Conservation (phyloP, 345 rosid species). For the Rhodomyrtus tomentosa region DNA sequence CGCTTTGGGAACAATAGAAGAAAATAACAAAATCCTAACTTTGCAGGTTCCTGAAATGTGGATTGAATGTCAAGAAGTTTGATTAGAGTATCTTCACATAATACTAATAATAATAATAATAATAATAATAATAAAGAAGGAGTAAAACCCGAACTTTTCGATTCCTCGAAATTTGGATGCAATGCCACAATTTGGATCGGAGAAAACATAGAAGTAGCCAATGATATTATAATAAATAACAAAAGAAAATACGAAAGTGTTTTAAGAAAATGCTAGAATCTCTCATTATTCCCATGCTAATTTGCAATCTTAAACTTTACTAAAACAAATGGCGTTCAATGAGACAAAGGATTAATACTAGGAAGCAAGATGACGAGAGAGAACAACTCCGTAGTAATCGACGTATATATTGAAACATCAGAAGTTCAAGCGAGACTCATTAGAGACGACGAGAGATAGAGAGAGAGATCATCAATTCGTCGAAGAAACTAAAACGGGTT, state of each 20-base stretch:
- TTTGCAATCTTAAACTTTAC: neutral
- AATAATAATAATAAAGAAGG: neutral
- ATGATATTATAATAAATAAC: neutral
- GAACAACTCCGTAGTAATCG: neutral
- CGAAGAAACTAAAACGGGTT: neutral
- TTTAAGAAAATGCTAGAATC: neutral
- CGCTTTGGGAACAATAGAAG: neutral
- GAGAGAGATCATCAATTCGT: neutral
- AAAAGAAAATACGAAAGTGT: neutral
- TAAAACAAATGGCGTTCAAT: neutral
- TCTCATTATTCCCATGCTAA: neutral
- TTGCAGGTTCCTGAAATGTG: neutral
- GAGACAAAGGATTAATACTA: neutral
- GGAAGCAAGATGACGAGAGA: neutral
- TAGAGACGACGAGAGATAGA: neutral
- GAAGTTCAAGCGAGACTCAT: neutral
- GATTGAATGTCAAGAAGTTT: neutral
- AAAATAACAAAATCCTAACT: neutral
- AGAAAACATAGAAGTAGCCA: neutral
- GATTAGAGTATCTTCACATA: neutral
- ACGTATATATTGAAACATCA: neutral
- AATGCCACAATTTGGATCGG: rapidly evolving
- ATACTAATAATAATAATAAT: too few relatives aligned
- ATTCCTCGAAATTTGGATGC: neutral
- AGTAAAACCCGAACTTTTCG: neutral